These are phyloP conservation scores for Penicillium dipodomyicola DNA, from an alignment of 495 filamentous ascomycete species.

Conservation along the genomic window DNA sequence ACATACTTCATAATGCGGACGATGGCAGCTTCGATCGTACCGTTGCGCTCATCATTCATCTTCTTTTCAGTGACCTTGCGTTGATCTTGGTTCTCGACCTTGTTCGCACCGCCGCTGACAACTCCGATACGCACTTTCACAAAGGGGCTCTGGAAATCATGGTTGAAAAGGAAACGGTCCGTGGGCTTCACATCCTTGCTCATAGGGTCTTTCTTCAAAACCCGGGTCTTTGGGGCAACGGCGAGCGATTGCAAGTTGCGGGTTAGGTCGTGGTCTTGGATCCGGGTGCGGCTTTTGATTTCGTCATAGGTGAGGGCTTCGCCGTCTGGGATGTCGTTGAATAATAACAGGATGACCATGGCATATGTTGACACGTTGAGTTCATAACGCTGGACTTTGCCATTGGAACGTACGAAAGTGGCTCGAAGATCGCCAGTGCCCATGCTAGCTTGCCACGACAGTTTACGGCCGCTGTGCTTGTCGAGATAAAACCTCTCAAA, in stretches of 20 bases:
- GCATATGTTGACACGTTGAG: constrained; percentile 90
- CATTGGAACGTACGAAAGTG: constrained; percentile 68
- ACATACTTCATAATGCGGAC: constrained; percentile 96
- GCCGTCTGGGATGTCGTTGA: constrained; percentile 71
- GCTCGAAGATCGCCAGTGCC: constrained; percentile 86
- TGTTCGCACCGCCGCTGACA: constrained; percentile 63
- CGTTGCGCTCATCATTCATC: constrained; percentile 73
- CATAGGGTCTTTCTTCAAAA: constrained; percentile 81
- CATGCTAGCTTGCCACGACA: constrained; percentile 81
- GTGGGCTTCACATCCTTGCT: constrained; percentile 75
- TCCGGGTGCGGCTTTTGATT: constrained; percentile 77
- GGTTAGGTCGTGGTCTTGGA: constrained; percentile 73
- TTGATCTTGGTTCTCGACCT: constrained; percentile 81
- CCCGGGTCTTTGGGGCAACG: constrained; percentile 77
- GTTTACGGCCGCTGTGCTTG: constrained; percentile 78
- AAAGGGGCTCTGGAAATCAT: constrained; percentile 75
- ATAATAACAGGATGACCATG: constrained; percentile 85
- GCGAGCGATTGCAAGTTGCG: constrained; percentile 83
- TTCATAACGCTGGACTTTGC: constrained; percentile 77
- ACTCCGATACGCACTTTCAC: constrained; percentile 85
- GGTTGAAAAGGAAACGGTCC: constrained; percentile 83
- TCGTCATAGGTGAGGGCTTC: constrained; percentile 76
- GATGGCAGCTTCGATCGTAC: constrained; percentile 81
- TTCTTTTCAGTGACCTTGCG: constrained; percentile 83
- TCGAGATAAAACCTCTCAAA: constrained; percentile 89